Base-by-base conservation (phyloP, 805 yeast genomes). In the Teunomyces gatunensis region DNA sequence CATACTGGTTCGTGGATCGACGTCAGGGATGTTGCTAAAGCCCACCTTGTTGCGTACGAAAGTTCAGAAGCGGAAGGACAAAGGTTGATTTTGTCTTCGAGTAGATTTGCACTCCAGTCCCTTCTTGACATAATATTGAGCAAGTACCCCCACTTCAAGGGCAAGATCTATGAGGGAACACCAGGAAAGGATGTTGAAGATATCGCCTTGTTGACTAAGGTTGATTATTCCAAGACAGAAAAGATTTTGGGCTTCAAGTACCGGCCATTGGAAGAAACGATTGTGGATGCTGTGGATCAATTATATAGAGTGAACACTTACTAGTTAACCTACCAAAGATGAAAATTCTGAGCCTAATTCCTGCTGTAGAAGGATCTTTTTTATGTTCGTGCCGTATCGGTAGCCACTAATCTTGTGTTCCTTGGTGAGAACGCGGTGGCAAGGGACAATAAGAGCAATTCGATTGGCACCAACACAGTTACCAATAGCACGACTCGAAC, bases 401-500 rank as follows among this genome's bases (percentile, higher is more conserved):
- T 64, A 75, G 5, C 76, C 75, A 12, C 71, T 65, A 9, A 68
- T 56, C 23, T 58, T 59, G 5, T 66, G 65, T 27, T 50, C 48
- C 5, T 56, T 55, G 11, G 68, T 61, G 17, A 72, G 36, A 1
- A 73, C 72, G 42, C 77, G 55, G 54, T 75, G 79, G 53, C 79
- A 74, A 1, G 80, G 79, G 4, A 75, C 59, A 4, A 74, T 28
- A 4, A 73, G 39, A 2, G 77, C 71, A 9, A 74, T 52, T 21
- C 59, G 61, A 52, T 75, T 75, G 15, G 69, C 60, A 3, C 69
- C 74, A 40, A 74, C 67, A 2, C 76, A 71, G 35, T 64, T 63
- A 0, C 75, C 79, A 5, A 75, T 64, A 2, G 69, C 75, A 32
- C 80, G 57, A 21, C 63, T 60, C 10, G 68, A 61, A 0, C 51